Base-by-base conservation (phyloP, 805 yeast species). In the Brettanomyces custersianus region DNA sequence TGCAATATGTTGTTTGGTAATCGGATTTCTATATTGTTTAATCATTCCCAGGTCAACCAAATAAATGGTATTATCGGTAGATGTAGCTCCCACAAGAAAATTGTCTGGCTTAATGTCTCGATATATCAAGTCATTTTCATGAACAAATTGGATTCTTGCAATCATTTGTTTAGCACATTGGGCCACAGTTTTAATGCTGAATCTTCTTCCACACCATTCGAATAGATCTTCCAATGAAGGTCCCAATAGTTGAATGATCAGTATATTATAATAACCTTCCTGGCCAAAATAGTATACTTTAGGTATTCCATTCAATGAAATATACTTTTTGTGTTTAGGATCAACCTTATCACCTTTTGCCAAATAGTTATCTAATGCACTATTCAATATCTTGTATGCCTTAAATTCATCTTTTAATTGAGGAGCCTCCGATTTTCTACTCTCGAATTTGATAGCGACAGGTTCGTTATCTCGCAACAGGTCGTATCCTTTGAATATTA, bases 21-120 rank as follows among this genome's bases (percentile, higher is more conserved):
- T 68, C 22, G 90, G 88, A 50, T 83, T 88, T 49, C 92, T 64
- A 54, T 76, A 82, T 52, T 82, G 88, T 53, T 82, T 82, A 13
- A 88, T 88, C 94, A 82, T 82, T 41, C 94, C 94, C 50, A 78
- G 83, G 59, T 82, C 94, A 37, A 82, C 85, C 52, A 82, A 60
- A 46, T 79, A 83, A 29, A 82, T 79, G 33, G 72, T 59, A 54
- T 82, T 81, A 42, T 56, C 62, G 27, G 42, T 45, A 13, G 52
- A 39, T 40, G 74, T 79, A 45, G 80, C 78, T 1, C 87, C 85
- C 50, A 82, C 76, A 44, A 82, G 66, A 43, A 82, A 82, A 57
- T 82, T 82, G 57, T 82, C 94, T 3, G 94, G 94, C 53, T 82
- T 82, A 44, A 82, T 81, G 57, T 82, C 94, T 51, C 94, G 63